These are phyloP conservation scores for Pseudohalonectria lignicola DNA, from an alignment of 2,329 filamentous ascomycete species.

Conservation along the genomic window DNA sequence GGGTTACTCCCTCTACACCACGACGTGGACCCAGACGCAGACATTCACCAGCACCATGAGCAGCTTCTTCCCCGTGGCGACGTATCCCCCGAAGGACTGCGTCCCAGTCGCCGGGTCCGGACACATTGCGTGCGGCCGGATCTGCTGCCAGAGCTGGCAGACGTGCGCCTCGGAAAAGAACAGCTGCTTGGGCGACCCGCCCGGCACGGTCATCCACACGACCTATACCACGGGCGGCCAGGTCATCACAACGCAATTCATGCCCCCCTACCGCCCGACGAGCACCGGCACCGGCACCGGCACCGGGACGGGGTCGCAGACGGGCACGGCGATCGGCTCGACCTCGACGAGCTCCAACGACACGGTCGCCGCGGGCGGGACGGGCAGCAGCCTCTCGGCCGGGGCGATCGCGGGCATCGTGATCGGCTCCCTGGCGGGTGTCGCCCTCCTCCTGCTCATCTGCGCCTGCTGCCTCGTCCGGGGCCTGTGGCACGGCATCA, in stretches of 20 bases:
- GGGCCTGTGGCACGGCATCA: constrained; percentile 47
- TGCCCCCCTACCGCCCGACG: constrained; percentile 37
- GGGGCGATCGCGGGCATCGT: constrained; percentile 76
- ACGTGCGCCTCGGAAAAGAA: constrained; percentile 42
- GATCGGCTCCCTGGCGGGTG: constrained; percentile 58
- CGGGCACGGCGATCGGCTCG: constrained; percentile 38
- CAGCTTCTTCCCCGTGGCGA: constrained; percentile 34
- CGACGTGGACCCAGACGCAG: constrained; percentile 49
- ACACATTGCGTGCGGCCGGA: constrained; percentile 52
- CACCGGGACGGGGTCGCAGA: constrained; percentile 35
- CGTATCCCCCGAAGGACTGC: constrained; percentile 35
- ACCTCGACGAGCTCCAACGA: too few species aligned
- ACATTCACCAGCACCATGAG: constrained; percentile 50
- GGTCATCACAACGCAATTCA: constrained; percentile 43
- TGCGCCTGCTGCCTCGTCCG: constrained; percentile 65
- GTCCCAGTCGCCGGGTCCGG: constrained; percentile 33
- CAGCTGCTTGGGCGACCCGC: not conserved
- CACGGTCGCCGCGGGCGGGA: constrained; percentile 23
- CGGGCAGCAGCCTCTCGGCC: constrained; percentile 42
- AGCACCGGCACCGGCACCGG: constrained; percentile 39
- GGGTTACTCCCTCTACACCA: constrained; percentile 29
- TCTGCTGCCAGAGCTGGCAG: constrained; percentile 61
- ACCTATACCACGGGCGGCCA: constrained; percentile 29
- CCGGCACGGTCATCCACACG: constrained; percentile 18
- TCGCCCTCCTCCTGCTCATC: constrained; percentile 55